Evolutionary conservation across 2,329 filamentous ascomycete genomes (phyloP), one percentile per base, ranked within the genome.

Genomic region (Nigrospora oryzae): DNA sequence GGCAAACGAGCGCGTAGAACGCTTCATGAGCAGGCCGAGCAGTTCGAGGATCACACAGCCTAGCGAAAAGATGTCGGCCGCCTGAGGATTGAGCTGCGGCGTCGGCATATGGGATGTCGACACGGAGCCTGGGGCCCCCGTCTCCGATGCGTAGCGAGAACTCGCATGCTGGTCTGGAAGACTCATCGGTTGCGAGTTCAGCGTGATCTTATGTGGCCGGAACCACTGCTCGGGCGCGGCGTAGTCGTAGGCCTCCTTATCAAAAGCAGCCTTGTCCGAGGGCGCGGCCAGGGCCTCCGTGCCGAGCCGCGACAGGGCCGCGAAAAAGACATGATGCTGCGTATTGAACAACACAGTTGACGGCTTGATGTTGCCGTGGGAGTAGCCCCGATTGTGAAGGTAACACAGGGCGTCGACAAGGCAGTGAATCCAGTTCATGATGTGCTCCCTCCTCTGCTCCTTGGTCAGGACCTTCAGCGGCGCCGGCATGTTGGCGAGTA

Each of bases 351-450:
- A 71, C 19, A 89, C 73, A 11, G 83, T 84, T 0, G 83, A 83
- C 1, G 84, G 85, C 49, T 79, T 79, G 58, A 90, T 86, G 40
- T 79, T 80, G 17, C 77, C 75, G 53, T 89, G 84, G 3, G 76
- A 75, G 19, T 79, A 72, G 2, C 80, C 79, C 40, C 73, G 74
- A 49, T 72, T 73, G 57, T 89, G 85, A 3, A 89, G 64, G 49
- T 76, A 84, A 43, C 81, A 77, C 14, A 89, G 57, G 1, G 83
- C 81, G 58, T 87, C 82, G 36, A 75, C 71, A 4, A 89, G 70
- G 58, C 85, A 89, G 55, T 85, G 79, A 55, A 89, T 77, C 85
- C 85, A 89, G 59, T 86, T 82, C 57, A 87, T 69, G 5, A 88
- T 60, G 14, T 84, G 65, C 38, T 70, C 66, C 32, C 81, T 72